Evolutionary conservation across 352 stramenopile species (phyloP), one percentile per base, ranked within the genome.

Genomic region (Albugo laibachii): DNA sequence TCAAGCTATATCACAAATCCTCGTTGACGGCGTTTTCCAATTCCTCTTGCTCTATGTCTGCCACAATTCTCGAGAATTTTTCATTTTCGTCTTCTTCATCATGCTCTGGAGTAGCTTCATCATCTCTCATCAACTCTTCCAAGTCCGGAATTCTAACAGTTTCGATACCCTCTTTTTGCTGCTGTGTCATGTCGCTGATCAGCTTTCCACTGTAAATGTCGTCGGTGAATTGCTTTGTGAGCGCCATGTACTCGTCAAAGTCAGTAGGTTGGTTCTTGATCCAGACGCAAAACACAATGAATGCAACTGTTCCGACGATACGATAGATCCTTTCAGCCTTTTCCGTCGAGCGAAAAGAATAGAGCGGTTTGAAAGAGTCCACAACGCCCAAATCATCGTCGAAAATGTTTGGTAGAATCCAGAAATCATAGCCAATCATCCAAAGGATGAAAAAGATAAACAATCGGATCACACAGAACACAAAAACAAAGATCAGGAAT

Each of bases 151-250:
- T 69, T 66, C 95, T 97, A 52, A 95, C 81, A 55, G 80, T 91
- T 64, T 98, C 94, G 65, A 98, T 97, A 64, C 97, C 95, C 61
- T 97, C 92, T 62, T 97, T 95, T 56, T 96, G 83, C 63, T 95
- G 91, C 57, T 98, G 92, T 20, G 91, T 96, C 57, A 98, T 96
- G 64, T 98, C 94, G 36, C 85, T 95, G 40, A 99, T 66, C 49
- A 99, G 69, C 50, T 97, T 99, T 54, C 95, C 95, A 31, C 91
- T 95, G 76, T 99, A 99, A 54, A 99, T 92, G 71, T 99, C 95
- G 61, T 97, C 93, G 49, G 97, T 95, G 60, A 99, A 99, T 65
- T 99, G 94, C 60, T 96, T 97, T 55, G 97, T 97, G 24, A 94
- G 82, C 56, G 89, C 70, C 60, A 98, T 96, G 74, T 98, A 98